Conservation (phyloP, 352 stramenopile species). For the Pythium volutum region DNA sequence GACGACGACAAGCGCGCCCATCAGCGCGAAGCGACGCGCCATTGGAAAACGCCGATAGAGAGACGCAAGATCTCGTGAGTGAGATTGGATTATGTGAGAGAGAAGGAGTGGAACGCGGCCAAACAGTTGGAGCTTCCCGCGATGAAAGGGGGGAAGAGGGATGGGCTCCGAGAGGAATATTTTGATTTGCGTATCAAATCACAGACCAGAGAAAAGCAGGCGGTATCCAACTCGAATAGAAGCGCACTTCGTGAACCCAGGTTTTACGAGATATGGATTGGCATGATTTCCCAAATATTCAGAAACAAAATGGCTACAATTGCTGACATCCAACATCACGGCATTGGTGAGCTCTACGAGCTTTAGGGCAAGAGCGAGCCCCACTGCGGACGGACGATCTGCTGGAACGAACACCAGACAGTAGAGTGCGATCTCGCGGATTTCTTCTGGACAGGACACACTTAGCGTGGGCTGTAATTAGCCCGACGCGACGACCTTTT, state of each 20-base stretch:
- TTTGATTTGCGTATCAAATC: background rate
- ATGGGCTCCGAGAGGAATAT: background rate
- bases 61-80: background rate
- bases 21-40: background rate
- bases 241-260: background rate
- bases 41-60: background rate
- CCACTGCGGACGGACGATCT: slow-evolving; percentile 23
- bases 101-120: background rate
- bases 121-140: too few relatives aligned
- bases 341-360: too few relatives aligned
- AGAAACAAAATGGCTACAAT: too few relatives aligned
- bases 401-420: slow-evolving; percentile 27
- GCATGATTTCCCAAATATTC: background rate
- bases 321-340: too few relatives aligned
- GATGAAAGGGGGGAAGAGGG: too few relatives aligned
- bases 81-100: too few relatives aligned
- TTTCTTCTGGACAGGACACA: slow-evolving; percentile 6
- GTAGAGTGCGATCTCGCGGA: slow-evolving; percentile 17
- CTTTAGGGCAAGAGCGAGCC: too few relatives aligned
- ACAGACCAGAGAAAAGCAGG: background rate
- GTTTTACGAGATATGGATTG: background rate
- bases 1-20: background rate
- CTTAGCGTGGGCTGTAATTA: slow-evolving; percentile 23
- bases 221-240: background rate
- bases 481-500: slow-evolving; percentile 35